phyloP scores from a whole-genome alignment of 306 rosid genomes.

The Prunus dulcis region DNA sequence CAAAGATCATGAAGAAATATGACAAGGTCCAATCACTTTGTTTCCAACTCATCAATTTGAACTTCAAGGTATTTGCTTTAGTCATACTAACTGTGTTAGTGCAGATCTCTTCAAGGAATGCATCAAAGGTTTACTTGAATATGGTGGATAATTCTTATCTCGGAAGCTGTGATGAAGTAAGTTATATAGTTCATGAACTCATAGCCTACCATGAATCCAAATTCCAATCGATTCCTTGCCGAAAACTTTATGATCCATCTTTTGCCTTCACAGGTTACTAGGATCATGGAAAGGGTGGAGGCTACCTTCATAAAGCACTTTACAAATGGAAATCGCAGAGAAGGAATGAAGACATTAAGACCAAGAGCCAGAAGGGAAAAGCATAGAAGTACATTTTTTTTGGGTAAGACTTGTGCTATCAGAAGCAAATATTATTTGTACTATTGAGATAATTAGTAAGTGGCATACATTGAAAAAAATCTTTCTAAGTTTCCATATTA shows the following conservation, averaged over 20 bases:
- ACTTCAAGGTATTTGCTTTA: conserved; percentile 1
- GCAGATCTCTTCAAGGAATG: conserved; percentile 55
- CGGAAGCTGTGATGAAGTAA: conserved; percentile 56
- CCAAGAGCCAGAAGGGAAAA: conserved; percentile 46
- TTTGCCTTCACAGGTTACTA: conserved; percentile 39
- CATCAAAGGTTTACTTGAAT: conserved; percentile 56
- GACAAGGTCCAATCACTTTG: conserved; percentile 53
- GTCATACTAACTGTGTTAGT: neutral
- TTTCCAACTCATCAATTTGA: conserved; percentile 10
- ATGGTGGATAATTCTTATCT: conserved; percentile 66
- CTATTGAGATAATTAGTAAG: neutral
- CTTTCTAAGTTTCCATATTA: neutral
- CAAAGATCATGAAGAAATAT: conserved; percentile 86
- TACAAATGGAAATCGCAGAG: conserved; percentile 44
- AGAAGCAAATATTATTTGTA: neutral
- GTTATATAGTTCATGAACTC: neutral
- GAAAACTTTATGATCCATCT: conserved; percentile 3
- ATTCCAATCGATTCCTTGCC: neutral
- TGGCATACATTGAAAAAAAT: neutral
- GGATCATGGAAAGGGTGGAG: conserved; percentile 69
- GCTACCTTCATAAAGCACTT: conserved; percentile 55
- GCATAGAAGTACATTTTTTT: conserved; percentile 48
- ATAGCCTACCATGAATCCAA: neutral
- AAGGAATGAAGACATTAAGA: conserved; percentile 50
- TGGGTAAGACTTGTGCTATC: conserved; percentile 31